Percentiles rank a stretch among this genome's conserved stretches.
Evolutionary conservation across 768 basidiomycete species (phyloP).

Genomic region (Amanita muscaria): DNA sequence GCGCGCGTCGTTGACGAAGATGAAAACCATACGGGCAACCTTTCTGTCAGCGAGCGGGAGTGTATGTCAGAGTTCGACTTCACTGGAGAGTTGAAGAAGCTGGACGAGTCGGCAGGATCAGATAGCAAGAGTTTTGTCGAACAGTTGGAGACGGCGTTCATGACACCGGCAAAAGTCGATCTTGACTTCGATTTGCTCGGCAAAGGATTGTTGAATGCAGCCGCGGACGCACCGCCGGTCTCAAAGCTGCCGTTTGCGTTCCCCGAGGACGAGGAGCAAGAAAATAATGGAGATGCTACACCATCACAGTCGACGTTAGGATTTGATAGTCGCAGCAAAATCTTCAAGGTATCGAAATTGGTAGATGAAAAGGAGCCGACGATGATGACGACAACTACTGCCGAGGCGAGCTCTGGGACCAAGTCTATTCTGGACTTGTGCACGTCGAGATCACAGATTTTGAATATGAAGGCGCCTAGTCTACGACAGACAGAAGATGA

Average conservation of each 20-base stretch:
- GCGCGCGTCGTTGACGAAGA: slow-evolving; percentile 23
- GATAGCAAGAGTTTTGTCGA: slow-evolving; percentile 73
- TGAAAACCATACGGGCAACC: no score
- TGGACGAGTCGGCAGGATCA: slow-evolving; percentile 62
- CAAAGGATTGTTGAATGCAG: slow-evolving; percentile 10
- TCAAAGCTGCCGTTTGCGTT: slow-evolving; percentile 35
- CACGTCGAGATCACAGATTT: slow-evolving; percentile 20
- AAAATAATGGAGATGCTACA: slow-evolving; percentile 1
- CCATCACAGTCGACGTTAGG: slow-evolving; percentile 5
- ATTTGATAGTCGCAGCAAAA: slow-evolving; percentile 11
- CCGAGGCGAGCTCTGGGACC: slow-evolving; percentile 10
- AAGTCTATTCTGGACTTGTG: slow-evolving; percentile 17
- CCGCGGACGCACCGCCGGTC: slow-evolving; percentile 37
- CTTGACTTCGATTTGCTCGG: slow-evolving; percentile 36
- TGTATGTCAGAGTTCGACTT: slow-evolving; percentile 62
- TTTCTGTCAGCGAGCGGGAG: slow-evolving; percentile 31
- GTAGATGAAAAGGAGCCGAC: slow-evolving; percentile 24
- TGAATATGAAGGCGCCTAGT: slow-evolving; percentile 27
- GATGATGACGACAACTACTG: slow-evolving; percentile 13
- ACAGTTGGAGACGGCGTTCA: slow-evolving; percentile 73
- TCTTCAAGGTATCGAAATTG: slow-evolving; percentile 12
- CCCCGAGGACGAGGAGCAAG: slow-evolving; percentile 7
- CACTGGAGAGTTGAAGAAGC: slow-evolving; percentile 63
- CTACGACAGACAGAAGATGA: slow-evolving; percentile 20
- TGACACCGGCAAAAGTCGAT: slow-evolving; percentile 64